Base-by-base conservation (phyloP, 2,329 filamentous ascomycete species). In the Colletotrichum chrysophilum region DNA sequence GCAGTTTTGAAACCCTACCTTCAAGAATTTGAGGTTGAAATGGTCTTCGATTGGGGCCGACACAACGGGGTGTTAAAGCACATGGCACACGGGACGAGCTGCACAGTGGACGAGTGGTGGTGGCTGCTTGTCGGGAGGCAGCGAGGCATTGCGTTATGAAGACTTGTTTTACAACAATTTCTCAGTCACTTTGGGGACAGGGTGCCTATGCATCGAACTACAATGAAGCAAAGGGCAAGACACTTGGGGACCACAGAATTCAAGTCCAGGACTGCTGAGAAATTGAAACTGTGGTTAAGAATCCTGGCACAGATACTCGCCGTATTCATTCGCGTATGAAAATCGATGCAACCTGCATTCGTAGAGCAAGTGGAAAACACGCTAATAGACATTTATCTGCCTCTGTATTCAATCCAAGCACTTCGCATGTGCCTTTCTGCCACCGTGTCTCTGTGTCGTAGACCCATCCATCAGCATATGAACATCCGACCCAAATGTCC, bases 71-170 rank as follows among this genome's bases (percentile, higher is more conserved):
- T 93, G 2, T 80, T 93, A 10, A 83, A 84, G 72, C 82, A 84
- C 67, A 83, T 87, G 43, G 81, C 86, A 21, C 80, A 79, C 62
- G 85, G 83, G 62, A 80, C 83, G 66, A 88, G 85, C 0, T 87
- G 86, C 67, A 87, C 83, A 7, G 88, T 90, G 5, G 86, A 85
- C 28, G 92, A 93, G 81, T 94, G 92, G 92, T 94, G 93, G 93
- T 94, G 92, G 91, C 81, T 93, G 67, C 87, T 89, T 26, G 86
- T 90, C 1, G 89, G 87, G n/a, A 79, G 81, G 66, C 81, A 84
- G 76, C 80, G 74, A 32, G 36, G 18, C 24, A 43, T 24, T 52
- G n/a, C n/a, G 43, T 21, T 52, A 21, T 52, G 43, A 52, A 24
- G 43, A 21, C 21, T 36, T 26, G 13, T 10, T 14, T 34, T 21